These are phyloP conservation scores for Fusarium neocosmosporiellum DNA, from an alignment of 2,329 filamentous ascomycete genomes.

Conservation along the genomic window DNA sequence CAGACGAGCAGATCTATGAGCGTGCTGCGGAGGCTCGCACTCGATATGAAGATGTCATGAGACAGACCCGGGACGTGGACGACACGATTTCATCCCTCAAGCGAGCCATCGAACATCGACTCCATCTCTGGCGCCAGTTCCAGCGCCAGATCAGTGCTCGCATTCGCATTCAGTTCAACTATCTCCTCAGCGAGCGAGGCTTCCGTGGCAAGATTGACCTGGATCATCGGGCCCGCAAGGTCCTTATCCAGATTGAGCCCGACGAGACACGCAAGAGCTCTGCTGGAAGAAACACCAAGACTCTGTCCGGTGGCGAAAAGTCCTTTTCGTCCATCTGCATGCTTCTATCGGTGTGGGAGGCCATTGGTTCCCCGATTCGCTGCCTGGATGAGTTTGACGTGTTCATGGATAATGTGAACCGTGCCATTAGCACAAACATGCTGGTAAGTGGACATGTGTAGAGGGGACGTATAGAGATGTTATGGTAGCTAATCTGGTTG, in stretches of 20 bases:
- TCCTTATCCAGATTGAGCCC: constrained; percentile 82
- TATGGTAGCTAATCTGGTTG: constrained; percentile 2
- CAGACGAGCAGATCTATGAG: constrained; percentile 72
- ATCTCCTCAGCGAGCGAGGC: constrained; percentile 87
- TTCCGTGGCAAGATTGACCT: constrained; percentile 86
- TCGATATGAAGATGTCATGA: constrained; percentile 57
- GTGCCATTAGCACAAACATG: constrained; percentile 92
- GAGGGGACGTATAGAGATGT: not conserved
- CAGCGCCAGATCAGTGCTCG: constrained; percentile 86
- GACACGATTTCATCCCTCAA: constrained; percentile 60
- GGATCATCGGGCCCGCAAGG: constrained; percentile 77
- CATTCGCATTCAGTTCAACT: constrained; percentile 86
- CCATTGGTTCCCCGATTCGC: constrained; percentile 94
- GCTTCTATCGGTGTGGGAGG: constrained; percentile 93
- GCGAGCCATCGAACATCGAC: constrained; percentile 74
- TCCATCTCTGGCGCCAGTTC: constrained; percentile 83
- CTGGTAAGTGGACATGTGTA: constrained; percentile 70
- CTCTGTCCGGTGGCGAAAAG: constrained; percentile 95
- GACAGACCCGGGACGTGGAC: constrained; percentile 53
- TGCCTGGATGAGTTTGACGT: constrained; percentile 99
- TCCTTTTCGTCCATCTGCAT: constrained; percentile 98
- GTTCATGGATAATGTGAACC: constrained; percentile 98
- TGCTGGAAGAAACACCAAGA: constrained; percentile 85
- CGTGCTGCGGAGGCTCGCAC: constrained; percentile 54
- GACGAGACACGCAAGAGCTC: constrained; percentile 76